Base-by-base conservation (phyloP, 306 rosid genomes). In the Vicia villosa region DNA sequence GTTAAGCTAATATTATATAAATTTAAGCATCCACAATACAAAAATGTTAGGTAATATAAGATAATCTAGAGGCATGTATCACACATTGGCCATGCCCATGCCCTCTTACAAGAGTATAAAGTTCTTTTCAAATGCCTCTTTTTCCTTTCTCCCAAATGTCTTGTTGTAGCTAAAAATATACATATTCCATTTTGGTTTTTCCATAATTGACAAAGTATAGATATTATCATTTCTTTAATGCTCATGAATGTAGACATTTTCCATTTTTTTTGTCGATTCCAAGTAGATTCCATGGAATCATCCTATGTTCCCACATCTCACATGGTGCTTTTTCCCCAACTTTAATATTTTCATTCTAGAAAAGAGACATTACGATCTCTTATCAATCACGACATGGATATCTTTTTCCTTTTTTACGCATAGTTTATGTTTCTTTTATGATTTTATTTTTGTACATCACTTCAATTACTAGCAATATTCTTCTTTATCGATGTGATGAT, bases 221-320 rank as follows among this genome's bases (percentile, higher is more conserved):
- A 43, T 46, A 50, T 50, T 16, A 55, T 41, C 10, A 16, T 28
- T 47, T 50, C 34, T 66, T 69, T 20, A 56, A 22, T 41, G 22
- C 54, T 45, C 52, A 74, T 24, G 14, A 47, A 61, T 4, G 62
- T 59, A 34, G 79, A 62, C 70, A 36, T 69, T 79, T 77, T 77
- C 63, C 32, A 37, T 74, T 69, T 41, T 57, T 52, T 34, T 40
- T 2, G 47, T 1, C 50, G 73, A 83, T 61, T 76, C 82, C 64
- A 4, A 38, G 74, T 61, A 85, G 88, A 83, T 83, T 77, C 83
- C 70, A 1, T 19, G 36, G 88, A 81, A 86, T 83, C 81, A 79
- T 81, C 50, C 88, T 81, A 58, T 76, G 22, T 14, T 20, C 54
- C 58, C 36, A 30, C 46, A 21, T 37, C 69, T 70, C 49, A 43